Conservation (phyloP, 768 basidiomycete genomes). For the Lactarius vividus region DNA sequence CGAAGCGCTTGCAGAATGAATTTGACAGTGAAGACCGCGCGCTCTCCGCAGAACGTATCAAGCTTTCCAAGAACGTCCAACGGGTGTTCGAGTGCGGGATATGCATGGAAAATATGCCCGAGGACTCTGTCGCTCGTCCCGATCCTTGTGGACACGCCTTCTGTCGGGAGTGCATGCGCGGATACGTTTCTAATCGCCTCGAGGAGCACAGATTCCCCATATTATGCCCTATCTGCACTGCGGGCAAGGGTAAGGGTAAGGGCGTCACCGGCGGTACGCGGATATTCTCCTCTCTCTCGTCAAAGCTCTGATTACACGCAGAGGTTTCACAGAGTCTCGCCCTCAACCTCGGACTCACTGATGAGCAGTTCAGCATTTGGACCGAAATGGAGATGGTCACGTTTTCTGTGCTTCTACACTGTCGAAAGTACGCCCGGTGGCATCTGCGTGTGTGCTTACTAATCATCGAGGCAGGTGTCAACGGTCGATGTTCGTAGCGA, state of each 20-base stretch:
- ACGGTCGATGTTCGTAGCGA: conserved; percentile 32
- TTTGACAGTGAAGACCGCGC: conserved; percentile 43
- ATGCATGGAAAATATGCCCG: conserved; percentile 50
- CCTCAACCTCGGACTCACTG: conserved; percentile 45
- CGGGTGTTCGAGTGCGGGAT: conserved; percentile 49
- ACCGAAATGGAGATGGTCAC: conserved; percentile 47
- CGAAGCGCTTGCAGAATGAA: conserved; percentile 36
- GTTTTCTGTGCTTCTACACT: conserved; percentile 46
- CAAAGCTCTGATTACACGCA: neutral
- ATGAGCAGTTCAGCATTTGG: conserved; percentile 41
- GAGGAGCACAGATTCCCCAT: conserved; percentile 57
- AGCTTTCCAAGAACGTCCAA: conserved; percentile 35
- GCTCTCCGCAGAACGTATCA: conserved; percentile 37
- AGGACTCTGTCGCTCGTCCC: conserved; percentile 43
- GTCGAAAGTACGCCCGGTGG: conserved; percentile 44
- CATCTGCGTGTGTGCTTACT: neutral
- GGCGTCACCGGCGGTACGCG: conserved; percentile 37
- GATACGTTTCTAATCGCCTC: conserved; percentile 45
- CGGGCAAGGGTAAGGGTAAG: conserved; percentile 29
- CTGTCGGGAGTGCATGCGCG: conserved; percentile 52
- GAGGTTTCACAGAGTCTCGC: conserved; percentile 46
- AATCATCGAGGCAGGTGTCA: conserved; percentile 23
- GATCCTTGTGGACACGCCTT: conserved; percentile 49
- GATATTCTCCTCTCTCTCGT: neutral
- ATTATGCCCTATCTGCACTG: conserved; percentile 55